Base-by-base conservation (phyloP, 495 filamentous ascomycete species). In the Trypethelium eluteriae region DNA sequence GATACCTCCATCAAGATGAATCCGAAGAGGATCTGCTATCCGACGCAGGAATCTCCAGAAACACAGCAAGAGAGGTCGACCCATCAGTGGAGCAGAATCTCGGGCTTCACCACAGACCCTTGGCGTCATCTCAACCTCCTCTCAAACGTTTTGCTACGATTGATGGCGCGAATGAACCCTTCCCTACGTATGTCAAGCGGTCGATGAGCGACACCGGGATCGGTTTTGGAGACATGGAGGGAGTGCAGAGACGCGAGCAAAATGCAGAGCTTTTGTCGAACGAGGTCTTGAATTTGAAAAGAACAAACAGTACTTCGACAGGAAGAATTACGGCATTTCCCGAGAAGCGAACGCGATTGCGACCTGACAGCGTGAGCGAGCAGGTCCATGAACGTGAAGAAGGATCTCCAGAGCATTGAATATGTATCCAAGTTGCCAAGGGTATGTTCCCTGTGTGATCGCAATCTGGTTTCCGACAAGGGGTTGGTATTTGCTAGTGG, bases 171-270 rank as follows among this genome's bases (percentile, higher is more conserved):
- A 34, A 18, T 25, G 62, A 41, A 10, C 62, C 62, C n/a, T 10
- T 10, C 9, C 34, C 12, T 5, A 14, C 41, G 34, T 41, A 18
- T 47, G 62, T n/a, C 12, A 63, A 47, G 38, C 38, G 4, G 11
- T 35, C 4, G 12, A 39, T 63, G 62, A 34, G 25, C 6, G 38
- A 63, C 25, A 63, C 41, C 4, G 62, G 62, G 10, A 41, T 63
- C 35, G 10, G 41, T 9, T n/a, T 6, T n/a, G 62, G 62, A 39
- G 62, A 39, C n/a, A 63, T 63, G 62, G 35, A 63, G 38, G 6
- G 35, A 18, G 62, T 32, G 3, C 18, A 41, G 62, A 41, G 9
- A 25, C 38, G 62, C 2, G 25, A 11, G 10, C 0, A n/a, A 10
- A 38, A n/a, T 32, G 62, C 62, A 41, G 62, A 63, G 38, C 12